phyloP scores from a whole-genome alignment of 2,329 filamentous ascomycete genomes.

The Shiraia bambusicola region DNA sequence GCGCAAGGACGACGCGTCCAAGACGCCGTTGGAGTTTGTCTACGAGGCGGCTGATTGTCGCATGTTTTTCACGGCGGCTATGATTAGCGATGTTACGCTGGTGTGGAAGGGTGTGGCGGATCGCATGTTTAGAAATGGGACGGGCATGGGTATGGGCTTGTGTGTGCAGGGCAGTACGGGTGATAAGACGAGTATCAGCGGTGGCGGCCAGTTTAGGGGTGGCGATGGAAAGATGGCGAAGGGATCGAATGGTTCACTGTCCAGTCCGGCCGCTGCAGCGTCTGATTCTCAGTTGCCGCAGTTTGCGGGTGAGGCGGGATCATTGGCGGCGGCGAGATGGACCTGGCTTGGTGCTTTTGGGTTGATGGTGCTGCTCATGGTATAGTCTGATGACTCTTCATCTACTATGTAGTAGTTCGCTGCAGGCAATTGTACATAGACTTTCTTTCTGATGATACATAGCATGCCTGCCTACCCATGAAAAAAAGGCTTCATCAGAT shows the following conservation, averaged over 20 bases:
- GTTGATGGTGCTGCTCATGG: too few species aligned
- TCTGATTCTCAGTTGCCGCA: not conserved
- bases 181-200: slow-evolving; percentile 30
- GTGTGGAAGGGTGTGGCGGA: slow-evolving; percentile 45
- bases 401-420: too few species aligned
- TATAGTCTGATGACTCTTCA: too few species aligned
- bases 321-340: not conserved
- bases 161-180: slow-evolving; percentile 37
- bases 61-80: slow-evolving; percentile 43
- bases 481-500: not conserved
- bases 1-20: slow-evolving; percentile 37
- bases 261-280: not conserved
- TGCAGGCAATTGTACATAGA: too few species aligned
- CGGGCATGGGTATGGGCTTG: slow-evolving; percentile 9
- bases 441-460: too few species aligned
- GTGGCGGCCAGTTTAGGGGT: slow-evolving; percentile 33
- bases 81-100: slow-evolving; percentile 38
- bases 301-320: slow-evolving; percentile 4
- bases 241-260: not conserved
- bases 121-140: slow-evolving; percentile 34
- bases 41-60: slow-evolving; percentile 47
- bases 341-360: not conserved
- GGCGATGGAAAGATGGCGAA: slow-evolving; percentile 23
- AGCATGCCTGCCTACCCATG: not conserved
- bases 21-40: slow-evolving; percentile 46